These are phyloP conservation scores for Bullera alba DNA, from an alignment of 768 basidiomycete species.

Conservation along the genomic window DNA sequence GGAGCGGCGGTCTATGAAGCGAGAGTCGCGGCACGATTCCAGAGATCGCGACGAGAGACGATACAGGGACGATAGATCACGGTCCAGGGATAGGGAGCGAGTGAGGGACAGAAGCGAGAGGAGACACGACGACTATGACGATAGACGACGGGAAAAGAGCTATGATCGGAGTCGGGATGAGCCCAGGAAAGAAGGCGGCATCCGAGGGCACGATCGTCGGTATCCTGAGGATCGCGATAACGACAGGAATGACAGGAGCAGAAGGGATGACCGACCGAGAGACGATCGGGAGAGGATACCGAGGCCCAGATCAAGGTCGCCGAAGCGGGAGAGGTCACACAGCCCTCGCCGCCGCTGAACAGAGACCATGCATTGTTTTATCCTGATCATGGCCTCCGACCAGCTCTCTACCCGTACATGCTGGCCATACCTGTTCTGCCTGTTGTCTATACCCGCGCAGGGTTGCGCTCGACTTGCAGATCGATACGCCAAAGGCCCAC, in stretches of 20 bases:
- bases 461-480: no score
- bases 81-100: not conserved
- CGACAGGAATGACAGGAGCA: slow-evolving; percentile 11
- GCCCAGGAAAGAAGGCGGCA: not conserved
- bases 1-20: slow-evolving; percentile 9
- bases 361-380: no score
- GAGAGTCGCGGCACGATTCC: no score
- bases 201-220: not conserved
- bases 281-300: not conserved
- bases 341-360: no score
- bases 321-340: no score
- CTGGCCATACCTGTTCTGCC: no score
- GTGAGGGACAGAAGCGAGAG: no score
- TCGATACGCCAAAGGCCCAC: no score
- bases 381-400: no score
- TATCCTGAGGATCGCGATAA: slow-evolving; percentile 9
- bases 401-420: no score
- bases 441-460: no score
- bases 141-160: slow-evolving; percentile 4
- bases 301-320: not conserved
- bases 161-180: slow-evolving; percentile 8
- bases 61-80: not conserved
- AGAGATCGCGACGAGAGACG: slow-evolving; percentile 4
- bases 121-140: slow-evolving; percentile 7
- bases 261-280: slow-evolving; percentile 3